phyloP scores from a whole-genome alignment of 2,329 filamentous ascomycete species.

The Fusarium caatingaense region DNA sequence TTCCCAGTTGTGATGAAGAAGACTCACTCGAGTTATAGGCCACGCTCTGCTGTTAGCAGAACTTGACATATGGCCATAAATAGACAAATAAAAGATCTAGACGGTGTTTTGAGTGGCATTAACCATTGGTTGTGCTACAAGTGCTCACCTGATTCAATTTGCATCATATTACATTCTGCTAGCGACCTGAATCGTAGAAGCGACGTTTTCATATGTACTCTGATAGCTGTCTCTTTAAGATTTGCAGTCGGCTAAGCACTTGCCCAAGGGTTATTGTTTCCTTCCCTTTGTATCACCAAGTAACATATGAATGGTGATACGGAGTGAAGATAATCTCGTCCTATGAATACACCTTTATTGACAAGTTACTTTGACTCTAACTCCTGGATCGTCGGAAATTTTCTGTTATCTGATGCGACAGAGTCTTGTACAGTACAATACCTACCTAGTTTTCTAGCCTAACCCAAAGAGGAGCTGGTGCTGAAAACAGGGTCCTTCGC shows the following conservation, averaged over 20 bases:
- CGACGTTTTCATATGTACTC: not conserved
- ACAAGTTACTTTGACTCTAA: not conserved
- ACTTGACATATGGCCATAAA: constrained; percentile 35
- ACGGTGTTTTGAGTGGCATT: constrained; percentile 3
- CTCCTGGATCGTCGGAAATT: not conserved
- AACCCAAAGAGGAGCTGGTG: constrained; percentile 29
- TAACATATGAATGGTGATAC: not conserved
- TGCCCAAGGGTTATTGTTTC: not conserved
- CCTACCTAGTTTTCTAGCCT: not conserved
- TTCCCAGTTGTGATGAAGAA: constrained; percentile 46
- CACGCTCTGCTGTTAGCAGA: constrained; percentile 28
- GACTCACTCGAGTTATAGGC: constrained; percentile 43
- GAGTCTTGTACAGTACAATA: not conserved
- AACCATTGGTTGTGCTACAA: not conserved
- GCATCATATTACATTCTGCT: not conserved
- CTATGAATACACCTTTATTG: not conserved
- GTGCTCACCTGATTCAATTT: not conserved
- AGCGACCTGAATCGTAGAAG: not conserved
- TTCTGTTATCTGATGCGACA: not conserved
- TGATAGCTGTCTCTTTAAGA: not conserved
- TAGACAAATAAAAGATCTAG: constrained; percentile 29
- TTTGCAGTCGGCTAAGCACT: not conserved
- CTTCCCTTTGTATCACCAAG: not conserved
- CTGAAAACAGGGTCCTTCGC: constrained; percentile 31
- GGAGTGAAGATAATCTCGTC: not conserved